Evolutionary conservation across 306 rosid genomes (phyloP).

Genomic region (Ormosia semicastrata): DNA sequence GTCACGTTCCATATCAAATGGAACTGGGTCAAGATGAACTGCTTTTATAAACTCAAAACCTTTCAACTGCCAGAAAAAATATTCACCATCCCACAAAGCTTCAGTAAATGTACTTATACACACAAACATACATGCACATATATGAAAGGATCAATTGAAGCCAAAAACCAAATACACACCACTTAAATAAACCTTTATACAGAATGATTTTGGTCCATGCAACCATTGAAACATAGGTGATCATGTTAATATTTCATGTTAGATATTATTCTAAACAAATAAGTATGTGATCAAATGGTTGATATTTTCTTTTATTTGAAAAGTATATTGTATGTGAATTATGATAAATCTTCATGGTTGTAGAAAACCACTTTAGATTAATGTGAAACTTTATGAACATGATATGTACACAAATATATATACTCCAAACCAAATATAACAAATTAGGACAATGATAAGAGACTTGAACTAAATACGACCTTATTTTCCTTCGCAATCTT

Average conservation of each 20-base stretch:
- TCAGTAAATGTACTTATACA: slow-evolving; percentile 11
- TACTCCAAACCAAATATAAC: slow-evolving; percentile 20
- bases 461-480: slow-evolving; percentile 43
- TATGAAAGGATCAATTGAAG: neutral
- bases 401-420: neutral
- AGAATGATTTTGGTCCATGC: neutral
- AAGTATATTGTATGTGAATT: neutral
- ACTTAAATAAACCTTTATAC: neutral
- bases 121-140: neutral
- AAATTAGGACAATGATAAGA: neutral
- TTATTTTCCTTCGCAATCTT: slow-evolving; percentile 79
- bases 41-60: slow-evolving; percentile 81
- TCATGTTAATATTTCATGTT: neutral
- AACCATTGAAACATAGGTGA: neutral
- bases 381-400: neutral
- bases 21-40: slow-evolving; percentile 81
- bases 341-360: neutral
- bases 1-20: slow-evolving; percentile 93
- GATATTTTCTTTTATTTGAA: neutral
- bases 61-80: slow-evolving; percentile 69
- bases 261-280: slow-evolving; percentile 4
- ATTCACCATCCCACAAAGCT: slow-evolving; percentile 27
- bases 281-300: neutral
- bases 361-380: neutral
- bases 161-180: neutral